Evolutionary conservation across 768 basidiomycete species (phyloP).

Genomic region (Auricularia auricula-judae): DNA sequence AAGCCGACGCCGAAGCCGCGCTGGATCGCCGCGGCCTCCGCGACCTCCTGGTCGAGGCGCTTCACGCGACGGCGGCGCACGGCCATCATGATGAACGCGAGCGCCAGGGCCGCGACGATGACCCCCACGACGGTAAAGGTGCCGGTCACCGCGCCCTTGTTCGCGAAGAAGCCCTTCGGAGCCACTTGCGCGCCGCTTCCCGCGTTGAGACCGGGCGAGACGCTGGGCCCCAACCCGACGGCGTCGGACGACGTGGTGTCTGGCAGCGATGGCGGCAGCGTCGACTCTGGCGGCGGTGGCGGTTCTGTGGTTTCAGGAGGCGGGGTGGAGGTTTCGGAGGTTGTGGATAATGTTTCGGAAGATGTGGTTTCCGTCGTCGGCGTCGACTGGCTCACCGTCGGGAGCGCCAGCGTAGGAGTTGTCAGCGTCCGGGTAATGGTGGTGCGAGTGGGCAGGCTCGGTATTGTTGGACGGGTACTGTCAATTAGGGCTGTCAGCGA

Average conservation of each 20-base stretch:
- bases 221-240: not conserved
- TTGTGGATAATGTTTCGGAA: not conserved
- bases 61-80: slow-evolving; percentile 53
- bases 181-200: not conserved
- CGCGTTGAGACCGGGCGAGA: not conserved
- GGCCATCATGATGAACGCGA: slow-evolving; percentile 38
- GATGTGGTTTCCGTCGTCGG: not conserved
- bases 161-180: slow-evolving; percentile 45
- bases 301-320: not conserved
- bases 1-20: not conserved
- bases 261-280: not conserved
- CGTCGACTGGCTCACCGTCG: not conserved
- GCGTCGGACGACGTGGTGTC: not conserved
- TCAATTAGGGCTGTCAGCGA: too few species aligned
- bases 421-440: not conserved
- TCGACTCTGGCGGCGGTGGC: not conserved
- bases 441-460: not conserved
- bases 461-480: too few species aligned
- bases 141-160: slow-evolving; percentile 62
- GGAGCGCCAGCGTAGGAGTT: not conserved
- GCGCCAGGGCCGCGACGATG: slow-evolving; percentile 36
- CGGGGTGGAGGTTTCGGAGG: not conserved
- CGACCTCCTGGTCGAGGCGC: slow-evolving; percentile 63
- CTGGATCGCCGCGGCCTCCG: slow-evolving; percentile 43
- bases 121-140: slow-evolving; percentile 65